Conservation (phyloP, 257 asterid species). For the Marsdenia floribunda region DNA sequence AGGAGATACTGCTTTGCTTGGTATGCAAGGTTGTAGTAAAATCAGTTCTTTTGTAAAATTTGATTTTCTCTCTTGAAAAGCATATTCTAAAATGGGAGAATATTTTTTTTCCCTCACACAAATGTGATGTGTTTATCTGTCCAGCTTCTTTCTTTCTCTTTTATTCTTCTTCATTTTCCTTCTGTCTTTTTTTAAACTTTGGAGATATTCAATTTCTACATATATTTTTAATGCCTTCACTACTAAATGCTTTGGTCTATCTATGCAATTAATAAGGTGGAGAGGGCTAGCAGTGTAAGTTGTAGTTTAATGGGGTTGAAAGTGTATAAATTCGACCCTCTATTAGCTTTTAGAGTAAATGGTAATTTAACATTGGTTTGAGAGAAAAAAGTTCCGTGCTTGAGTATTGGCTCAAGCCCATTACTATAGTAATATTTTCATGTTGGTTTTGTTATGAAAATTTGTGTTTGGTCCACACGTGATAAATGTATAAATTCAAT, state of each 20-base stretch:
- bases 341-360: no score
- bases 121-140: neutral
- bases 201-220: neutral
- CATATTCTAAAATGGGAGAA: no score
- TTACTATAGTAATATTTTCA: no score
- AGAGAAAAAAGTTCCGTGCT: no score
- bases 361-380: no score
- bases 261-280: neutral
- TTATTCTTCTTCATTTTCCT: neutral
- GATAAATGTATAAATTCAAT: no score
- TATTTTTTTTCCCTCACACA: no score
- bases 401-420: no score
- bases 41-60: neutral
- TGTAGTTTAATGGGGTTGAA: neutral
- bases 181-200: neutral
- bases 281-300: neutral
- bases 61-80: neutral
- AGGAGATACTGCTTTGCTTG: neutral
- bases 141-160: neutral
- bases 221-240: neutral
- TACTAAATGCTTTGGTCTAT: neutral
- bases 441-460: no score
- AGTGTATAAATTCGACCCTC: no score
- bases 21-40: neutral
- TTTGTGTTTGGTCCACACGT: no score